These are phyloP conservation scores for Aureobasidium musti DNA, from an alignment of 2,329 filamentous ascomycete genomes.

Conservation along the genomic window DNA sequence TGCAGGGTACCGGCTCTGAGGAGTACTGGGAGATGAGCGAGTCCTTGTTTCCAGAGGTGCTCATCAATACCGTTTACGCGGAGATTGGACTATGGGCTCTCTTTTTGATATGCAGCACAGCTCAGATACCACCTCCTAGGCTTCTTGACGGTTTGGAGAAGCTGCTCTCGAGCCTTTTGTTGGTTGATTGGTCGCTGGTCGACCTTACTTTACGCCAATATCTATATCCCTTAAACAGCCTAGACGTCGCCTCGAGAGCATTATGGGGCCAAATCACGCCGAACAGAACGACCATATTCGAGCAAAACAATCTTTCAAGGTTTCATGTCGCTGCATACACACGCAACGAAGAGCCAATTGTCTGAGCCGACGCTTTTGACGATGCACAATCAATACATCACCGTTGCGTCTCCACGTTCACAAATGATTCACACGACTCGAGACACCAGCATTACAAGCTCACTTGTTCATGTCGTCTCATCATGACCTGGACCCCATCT, in stretches of 20 bases:
- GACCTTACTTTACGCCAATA: not conserved
- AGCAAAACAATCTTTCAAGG: constrained; percentile 10
- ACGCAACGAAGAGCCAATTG: not conserved
- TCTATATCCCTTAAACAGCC: not conserved
- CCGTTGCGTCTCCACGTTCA: not conserved
- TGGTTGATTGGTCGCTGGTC: not conserved
- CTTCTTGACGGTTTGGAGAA: constrained; percentile 6
- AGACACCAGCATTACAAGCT: no score
- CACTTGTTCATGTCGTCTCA: no score
- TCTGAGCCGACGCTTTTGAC: not conserved
- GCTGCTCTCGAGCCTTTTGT: not conserved
- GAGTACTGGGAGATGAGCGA: constrained; percentile 29
- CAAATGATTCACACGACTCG: not conserved
- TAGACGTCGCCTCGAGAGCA: not conserved
- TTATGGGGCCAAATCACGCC: not conserved
- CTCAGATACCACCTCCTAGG: not conserved
- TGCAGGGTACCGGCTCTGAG: constrained; percentile 22
- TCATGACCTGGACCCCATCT: no score
- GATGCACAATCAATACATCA: not conserved
- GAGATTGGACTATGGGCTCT: constrained; percentile 33
- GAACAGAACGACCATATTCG: not conserved
- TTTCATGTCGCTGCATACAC: not conserved
- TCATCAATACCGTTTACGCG: constrained; percentile 33
- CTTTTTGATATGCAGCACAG: constrained; percentile 30
- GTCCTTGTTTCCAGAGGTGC: constrained; percentile 28